Percentiles rank a stretch among this genome's conserved stretches.
Conservation (phyloP, 192 early-diverging fungal species). For the Backusella tuberculispora region DNA sequence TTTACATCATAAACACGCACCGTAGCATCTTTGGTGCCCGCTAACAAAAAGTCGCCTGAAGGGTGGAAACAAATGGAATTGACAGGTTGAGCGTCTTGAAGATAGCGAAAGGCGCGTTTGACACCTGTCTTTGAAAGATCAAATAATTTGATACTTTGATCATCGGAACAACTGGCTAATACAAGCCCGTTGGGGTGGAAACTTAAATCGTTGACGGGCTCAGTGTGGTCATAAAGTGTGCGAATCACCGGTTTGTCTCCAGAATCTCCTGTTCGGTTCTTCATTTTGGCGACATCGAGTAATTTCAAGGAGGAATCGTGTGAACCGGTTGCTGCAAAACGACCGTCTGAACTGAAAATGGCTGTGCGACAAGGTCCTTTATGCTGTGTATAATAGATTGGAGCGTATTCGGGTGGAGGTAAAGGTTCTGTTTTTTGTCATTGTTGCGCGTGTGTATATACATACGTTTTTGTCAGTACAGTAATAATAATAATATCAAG, state of each 20-base stretch:
- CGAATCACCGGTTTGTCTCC: slow-evolving; percentile 87
- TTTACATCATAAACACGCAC: slow-evolving; percentile 88
- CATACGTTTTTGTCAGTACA: slow-evolving; percentile 4
- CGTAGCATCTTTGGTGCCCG: slow-evolving; percentile 76
- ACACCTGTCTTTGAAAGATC: slow-evolving; percentile 82
- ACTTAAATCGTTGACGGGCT: slow-evolving; percentile 78
- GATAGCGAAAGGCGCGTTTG: slow-evolving; percentile 83
- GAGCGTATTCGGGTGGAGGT: slow-evolving; percentile 38
- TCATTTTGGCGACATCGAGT: slow-evolving; percentile 84
- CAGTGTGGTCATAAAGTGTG: slow-evolving; percentile 87
- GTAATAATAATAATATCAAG: background rate
- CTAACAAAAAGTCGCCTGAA: slow-evolving; percentile 84
- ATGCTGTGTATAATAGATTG: slow-evolving; percentile 43
- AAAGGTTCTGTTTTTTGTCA: slow-evolving; percentile 9
- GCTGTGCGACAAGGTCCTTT: slow-evolving; percentile 40
- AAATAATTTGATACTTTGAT: slow-evolving; percentile 87
- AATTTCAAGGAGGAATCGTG: slow-evolving; percentile 90
- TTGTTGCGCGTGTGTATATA: background rate
- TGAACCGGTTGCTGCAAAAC: slow-evolving; percentile 88
- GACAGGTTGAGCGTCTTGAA: slow-evolving; percentile 81
- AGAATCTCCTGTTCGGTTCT: slow-evolving; percentile 61
- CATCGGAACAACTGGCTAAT: slow-evolving; percentile 85
- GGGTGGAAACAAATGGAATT: slow-evolving; percentile 91
- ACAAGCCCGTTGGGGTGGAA: slow-evolving; percentile 95
- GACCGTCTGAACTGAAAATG: slow-evolving; percentile 64